Conservation (phyloP, 768 basidiomycete species). For the Boletus edulis region DNA sequence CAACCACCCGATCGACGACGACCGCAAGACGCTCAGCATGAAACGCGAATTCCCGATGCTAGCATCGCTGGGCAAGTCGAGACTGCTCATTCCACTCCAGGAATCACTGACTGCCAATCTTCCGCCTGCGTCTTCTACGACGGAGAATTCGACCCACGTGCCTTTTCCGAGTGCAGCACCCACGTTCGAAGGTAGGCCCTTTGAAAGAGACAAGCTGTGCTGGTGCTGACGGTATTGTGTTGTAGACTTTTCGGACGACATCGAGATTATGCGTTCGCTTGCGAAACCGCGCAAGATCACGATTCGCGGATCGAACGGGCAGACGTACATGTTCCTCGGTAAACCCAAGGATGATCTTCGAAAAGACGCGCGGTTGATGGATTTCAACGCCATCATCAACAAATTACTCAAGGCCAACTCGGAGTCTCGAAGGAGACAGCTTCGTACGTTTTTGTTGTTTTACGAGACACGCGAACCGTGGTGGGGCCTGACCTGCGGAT, state of each 20-base stretch:
- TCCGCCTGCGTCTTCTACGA: slow-evolving; percentile 63
- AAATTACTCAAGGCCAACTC: slow-evolving; percentile 92
- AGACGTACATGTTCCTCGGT: slow-evolving; percentile 85
- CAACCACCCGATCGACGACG: slow-evolving; percentile 48
- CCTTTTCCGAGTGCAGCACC: slow-evolving; percentile 81
- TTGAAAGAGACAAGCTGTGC: not conserved
- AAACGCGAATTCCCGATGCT: slow-evolving; percentile 54
- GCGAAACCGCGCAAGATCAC: slow-evolving; percentile 90
- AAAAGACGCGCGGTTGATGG: slow-evolving; percentile 97
- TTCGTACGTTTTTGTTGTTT: slow-evolving; percentile 56
- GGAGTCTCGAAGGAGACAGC: slow-evolving; percentile 84
- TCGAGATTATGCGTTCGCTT: slow-evolving; percentile 89
- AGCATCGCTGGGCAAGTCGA: slow-evolving; percentile 53
- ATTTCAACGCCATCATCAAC: slow-evolving; percentile 97
- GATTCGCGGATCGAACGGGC: slow-evolving; percentile 79
- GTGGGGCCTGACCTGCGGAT: not conserved
- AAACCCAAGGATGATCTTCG: slow-evolving; percentile 97
- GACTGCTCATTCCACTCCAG: slow-evolving; percentile 87
- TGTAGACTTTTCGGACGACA: slow-evolving; percentile 75
- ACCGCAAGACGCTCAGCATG: slow-evolving; percentile 38
- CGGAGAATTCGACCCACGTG: slow-evolving; percentile 55
- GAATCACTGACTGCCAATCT: slow-evolving; percentile 86
- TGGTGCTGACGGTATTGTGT: not conserved
- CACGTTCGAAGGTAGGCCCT: slow-evolving; percentile 59
- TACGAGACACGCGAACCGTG: not conserved